Conservation (phyloP, 306 rosid genomes). For the Prunus kanzakura region DNA sequence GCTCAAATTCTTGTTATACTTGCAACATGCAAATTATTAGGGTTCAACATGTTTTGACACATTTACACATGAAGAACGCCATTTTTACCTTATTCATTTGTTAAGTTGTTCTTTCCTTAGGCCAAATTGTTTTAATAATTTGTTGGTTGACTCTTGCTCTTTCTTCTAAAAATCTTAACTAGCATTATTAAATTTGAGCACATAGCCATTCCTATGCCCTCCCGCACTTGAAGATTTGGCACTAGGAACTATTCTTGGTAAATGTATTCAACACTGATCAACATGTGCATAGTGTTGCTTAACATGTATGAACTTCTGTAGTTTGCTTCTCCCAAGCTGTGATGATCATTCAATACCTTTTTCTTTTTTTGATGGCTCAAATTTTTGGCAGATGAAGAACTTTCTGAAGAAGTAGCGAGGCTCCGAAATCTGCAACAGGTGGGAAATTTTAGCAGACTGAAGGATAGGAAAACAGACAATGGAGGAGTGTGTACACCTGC, state of each 20-base stretch:
- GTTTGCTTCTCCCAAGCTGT: not conserved
- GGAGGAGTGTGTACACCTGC: conserved; percentile 12
- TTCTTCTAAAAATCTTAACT: not conserved
- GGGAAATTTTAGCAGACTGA: conserved; percentile 31
- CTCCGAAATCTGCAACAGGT: conserved; percentile 43
- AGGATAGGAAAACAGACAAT: conserved; percentile 16
- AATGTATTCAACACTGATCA: not conserved
- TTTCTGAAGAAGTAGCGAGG: conserved; percentile 63
- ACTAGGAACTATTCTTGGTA: not conserved
- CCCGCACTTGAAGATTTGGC: not conserved
- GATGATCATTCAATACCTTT: conserved; percentile 13
- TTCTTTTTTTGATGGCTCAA: conserved; percentile 22
- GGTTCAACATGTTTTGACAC: too few relatives aligned
- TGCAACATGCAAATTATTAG: not conserved
- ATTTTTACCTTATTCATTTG: not conserved
- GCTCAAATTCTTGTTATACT: not conserved
- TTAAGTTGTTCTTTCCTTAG: not conserved
- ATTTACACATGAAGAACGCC: not conserved
- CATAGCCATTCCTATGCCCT: not conserved
- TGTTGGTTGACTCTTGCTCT: not conserved
- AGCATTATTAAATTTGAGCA: not conserved
- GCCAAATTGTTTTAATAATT: not conserved
- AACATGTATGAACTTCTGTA: not conserved
- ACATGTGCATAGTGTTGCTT: not conserved
- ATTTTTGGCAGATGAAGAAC: conserved; percentile 55